Percentiles rank a stretch among this genome's conserved stretches.
Conservation (phyloP, 495 filamentous ascomycete genomes). For the Tricharina praecox region DNA sequence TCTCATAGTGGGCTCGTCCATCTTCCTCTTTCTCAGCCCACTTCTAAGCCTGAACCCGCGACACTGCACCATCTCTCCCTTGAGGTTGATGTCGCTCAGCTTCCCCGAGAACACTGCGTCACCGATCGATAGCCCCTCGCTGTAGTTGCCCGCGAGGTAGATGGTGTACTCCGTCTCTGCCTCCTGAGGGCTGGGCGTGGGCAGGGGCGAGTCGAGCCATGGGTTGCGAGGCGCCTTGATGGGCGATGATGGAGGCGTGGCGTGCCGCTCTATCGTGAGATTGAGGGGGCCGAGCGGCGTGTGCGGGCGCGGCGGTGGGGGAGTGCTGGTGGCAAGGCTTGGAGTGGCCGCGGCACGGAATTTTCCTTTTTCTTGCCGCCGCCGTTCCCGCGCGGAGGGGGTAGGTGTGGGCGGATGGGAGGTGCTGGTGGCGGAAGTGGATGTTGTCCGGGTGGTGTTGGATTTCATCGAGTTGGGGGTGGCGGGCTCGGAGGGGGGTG, state of each 20-base stretch:
- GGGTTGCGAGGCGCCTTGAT: neutral
- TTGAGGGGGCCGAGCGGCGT: conserved; percentile 14
- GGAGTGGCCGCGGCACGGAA: conserved; percentile 1
- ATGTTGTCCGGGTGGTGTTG: neutral
- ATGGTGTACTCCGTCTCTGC: conserved; percentile 22
- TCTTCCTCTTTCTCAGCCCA: neutral
- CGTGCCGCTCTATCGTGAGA: conserved; percentile 6
- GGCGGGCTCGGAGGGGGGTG: neutral
- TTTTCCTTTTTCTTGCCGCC: neutral
- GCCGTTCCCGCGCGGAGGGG: neutral
- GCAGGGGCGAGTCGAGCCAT: neutral
- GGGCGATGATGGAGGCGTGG: neutral
- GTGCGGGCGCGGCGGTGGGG: conserved; percentile 1
- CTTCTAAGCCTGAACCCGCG: neutral
- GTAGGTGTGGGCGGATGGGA: conserved; percentile 1
- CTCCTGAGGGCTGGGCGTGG: neutral
- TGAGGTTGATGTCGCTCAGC: conserved; percentile 8
- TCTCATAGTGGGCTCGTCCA: neutral
- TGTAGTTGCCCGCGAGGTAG: conserved; percentile 19
- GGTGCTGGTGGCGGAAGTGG: neutral
- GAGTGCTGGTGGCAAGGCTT: too few species aligned
- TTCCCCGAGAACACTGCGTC: conserved; percentile 19
- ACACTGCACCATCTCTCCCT: conserved; percentile 4
- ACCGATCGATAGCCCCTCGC: conserved; percentile 11
- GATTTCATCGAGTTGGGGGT: neutral